Evolutionary conservation across 1,284 basidiomycete genomes (phyloP).

Genomic region (Trametes pubescens): DNA sequence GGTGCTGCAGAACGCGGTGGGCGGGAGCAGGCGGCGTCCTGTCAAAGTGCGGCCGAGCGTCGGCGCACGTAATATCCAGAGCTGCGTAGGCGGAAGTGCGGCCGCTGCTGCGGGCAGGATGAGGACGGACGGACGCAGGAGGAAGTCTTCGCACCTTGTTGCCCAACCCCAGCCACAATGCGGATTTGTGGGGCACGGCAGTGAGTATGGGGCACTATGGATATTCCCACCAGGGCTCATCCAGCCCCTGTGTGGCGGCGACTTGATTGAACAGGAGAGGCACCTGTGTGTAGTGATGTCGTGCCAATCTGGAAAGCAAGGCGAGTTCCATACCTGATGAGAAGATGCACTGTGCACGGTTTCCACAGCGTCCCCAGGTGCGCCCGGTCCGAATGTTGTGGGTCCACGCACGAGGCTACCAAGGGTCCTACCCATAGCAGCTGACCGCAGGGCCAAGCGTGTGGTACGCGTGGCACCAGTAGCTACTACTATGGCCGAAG

Average conservation of each 20-base stretch:
- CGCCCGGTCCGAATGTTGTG: slow-evolving; percentile 8
- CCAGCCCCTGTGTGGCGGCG: no score
- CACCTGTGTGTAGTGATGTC: no score
- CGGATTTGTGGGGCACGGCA: background rate
- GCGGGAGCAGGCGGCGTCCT: background rate
- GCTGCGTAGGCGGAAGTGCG: background rate
- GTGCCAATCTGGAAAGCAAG: no score
- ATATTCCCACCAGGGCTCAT: no score
- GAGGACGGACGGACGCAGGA: background rate
- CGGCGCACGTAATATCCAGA: slow-evolving; percentile 4
- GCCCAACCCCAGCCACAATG: background rate
- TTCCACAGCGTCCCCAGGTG: background rate
- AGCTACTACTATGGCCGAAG: background rate
- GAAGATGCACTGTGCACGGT: background rate
- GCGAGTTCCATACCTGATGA: background rate
- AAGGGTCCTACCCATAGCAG: background rate
- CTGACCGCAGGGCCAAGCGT: background rate
- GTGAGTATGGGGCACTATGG: background rate
- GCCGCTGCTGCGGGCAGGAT: background rate
- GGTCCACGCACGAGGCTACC: slow-evolving; percentile 14
- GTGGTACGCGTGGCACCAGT: background rate
- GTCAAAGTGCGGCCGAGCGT: background rate
- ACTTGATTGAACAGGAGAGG: no score
- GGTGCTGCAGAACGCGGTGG: background rate
- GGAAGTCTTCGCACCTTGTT: background rate